Percentiles rank a stretch among this genome's conserved stretches.
Conservation (phyloP, 2,329 filamentous ascomycete genomes). For the Lasiodiplodia hormozganensis region DNA sequence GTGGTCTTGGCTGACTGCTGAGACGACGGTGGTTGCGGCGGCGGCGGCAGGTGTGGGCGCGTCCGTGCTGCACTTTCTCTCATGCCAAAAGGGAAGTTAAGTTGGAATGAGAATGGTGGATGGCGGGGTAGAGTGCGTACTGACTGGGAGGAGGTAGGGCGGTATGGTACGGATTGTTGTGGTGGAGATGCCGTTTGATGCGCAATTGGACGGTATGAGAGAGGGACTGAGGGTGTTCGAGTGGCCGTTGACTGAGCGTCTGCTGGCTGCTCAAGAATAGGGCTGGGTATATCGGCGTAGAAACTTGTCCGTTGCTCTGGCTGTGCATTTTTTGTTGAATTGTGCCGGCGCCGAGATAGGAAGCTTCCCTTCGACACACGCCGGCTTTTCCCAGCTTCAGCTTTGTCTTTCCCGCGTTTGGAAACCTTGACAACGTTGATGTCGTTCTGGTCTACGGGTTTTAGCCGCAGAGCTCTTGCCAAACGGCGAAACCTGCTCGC, state of each 20-base stretch:
- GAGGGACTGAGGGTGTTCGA: neutral
- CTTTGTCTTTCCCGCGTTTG: neutral
- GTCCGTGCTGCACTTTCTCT: neutral
- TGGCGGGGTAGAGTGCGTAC: neutral
- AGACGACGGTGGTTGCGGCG: neutral
- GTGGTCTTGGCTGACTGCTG: neutral
- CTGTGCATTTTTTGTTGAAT: neutral
- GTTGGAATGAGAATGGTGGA: slow-evolving; percentile 15
- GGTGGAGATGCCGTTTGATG: neutral
- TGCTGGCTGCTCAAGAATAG: neutral
- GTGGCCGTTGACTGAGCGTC: neutral
- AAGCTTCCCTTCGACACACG: slow-evolving; percentile 1
- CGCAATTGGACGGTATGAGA: neutral
- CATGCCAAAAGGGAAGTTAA: neutral
- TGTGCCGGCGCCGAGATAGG: neutral
- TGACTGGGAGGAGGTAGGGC: neutral
- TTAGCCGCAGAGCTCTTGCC: neutral
- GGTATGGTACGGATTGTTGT: neutral
- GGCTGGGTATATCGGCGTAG: neutral
- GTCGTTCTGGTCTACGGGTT: neutral
- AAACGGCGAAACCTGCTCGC: neutral
- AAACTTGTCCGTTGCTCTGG: neutral
- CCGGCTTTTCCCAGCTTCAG: neutral
- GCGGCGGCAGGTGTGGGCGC: neutral
- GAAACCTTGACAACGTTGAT: slow-evolving; percentile 2